Percentiles rank a stretch among this genome's conserved stretches.
These are phyloP conservation scores for Cyclostephanos tholiformis DNA, from an alignment of 108 stramenopile genomes.

Conservation along the genomic window DNA sequence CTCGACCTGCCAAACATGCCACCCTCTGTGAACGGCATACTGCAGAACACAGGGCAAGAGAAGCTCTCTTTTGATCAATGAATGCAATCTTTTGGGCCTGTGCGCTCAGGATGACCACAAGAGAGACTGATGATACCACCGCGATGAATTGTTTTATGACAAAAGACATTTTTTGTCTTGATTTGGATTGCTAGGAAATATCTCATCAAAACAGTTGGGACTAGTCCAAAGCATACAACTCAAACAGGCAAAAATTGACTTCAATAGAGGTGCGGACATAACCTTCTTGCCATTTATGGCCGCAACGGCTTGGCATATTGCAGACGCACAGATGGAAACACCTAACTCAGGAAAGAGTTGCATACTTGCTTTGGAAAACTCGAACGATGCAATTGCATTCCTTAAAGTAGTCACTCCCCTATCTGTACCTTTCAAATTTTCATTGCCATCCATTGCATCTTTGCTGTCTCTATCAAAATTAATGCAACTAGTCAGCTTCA, in stretches of 20 bases:
- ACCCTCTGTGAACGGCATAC: constrained; percentile 29
- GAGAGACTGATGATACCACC: constrained; percentile 32
- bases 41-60: constrained; percentile 33
- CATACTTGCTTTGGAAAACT: constrained; percentile 31
- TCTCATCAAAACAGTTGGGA: constrained; percentile 31
- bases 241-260: constrained; percentile 24
- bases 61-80: constrained; percentile 45
- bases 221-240: constrained; percentile 37
- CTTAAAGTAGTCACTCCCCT: constrained; percentile 18
- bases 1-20: constrained; percentile 24
- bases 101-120: constrained; percentile 28
- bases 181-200: constrained; percentile 26
- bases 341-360: constrained; percentile 42
- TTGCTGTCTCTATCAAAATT: constrained; percentile 18
- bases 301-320: constrained; percentile 22
- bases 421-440: constrained; percentile 16
- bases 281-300: constrained; percentile 15
- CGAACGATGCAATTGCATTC: constrained; percentile 41
- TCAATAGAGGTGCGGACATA: constrained; percentile 20
- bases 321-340: constrained; percentile 25
- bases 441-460: constrained; percentile 28
- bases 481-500: constrained; percentile 35
- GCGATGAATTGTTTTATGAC: constrained; percentile 26
- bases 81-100: constrained; percentile 30
- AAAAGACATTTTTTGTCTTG: constrained; percentile 24